Evolutionary conservation across 108 stramenopile species (phyloP).

Genomic region (Skeletonema tropicum): DNA sequence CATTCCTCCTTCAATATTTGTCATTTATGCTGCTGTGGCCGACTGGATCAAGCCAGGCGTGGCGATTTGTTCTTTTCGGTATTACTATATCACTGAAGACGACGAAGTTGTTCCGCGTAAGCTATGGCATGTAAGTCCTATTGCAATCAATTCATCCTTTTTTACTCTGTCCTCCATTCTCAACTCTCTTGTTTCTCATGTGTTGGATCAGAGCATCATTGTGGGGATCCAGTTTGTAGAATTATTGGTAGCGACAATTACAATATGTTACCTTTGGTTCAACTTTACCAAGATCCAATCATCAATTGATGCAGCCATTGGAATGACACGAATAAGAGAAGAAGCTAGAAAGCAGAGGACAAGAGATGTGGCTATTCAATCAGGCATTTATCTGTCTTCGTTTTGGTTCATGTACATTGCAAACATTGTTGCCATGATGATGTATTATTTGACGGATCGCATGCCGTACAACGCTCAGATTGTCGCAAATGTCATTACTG

Average conservation of each 20-base stretch:
- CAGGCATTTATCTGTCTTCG: constrained; percentile 2
- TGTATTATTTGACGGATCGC: neutral
- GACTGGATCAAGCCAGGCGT: neutral
- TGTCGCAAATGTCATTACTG: neutral
- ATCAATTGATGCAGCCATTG: constrained; percentile 12
- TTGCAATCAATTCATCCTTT: too few relatives aligned
- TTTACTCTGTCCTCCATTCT: too few relatives aligned
- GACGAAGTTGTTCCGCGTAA: neutral
- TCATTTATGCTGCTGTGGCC: neutral
- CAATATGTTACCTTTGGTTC: constrained; percentile 9
- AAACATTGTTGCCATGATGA: neutral
- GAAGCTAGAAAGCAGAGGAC: constrained; percentile 4
- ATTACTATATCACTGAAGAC: too few relatives aligned
- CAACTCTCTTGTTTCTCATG: neutral
- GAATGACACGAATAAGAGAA: constrained; percentile 20
- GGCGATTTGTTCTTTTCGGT: neutral
- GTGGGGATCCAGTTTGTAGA: neutral
- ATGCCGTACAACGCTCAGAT: neutral
- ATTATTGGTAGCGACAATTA: neutral
- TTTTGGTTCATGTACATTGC: constrained; percentile 13
- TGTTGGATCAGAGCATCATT: neutral
- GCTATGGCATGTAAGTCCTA: neutral
- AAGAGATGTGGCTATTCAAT: constrained; percentile 20
- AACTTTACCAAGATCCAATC: constrained; percentile 27
- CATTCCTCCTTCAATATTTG: neutral